These are phyloP conservation scores for Alternaria triticimaculans DNA, from an alignment of 2,329 filamentous ascomycete species.

Conservation along the genomic window DNA sequence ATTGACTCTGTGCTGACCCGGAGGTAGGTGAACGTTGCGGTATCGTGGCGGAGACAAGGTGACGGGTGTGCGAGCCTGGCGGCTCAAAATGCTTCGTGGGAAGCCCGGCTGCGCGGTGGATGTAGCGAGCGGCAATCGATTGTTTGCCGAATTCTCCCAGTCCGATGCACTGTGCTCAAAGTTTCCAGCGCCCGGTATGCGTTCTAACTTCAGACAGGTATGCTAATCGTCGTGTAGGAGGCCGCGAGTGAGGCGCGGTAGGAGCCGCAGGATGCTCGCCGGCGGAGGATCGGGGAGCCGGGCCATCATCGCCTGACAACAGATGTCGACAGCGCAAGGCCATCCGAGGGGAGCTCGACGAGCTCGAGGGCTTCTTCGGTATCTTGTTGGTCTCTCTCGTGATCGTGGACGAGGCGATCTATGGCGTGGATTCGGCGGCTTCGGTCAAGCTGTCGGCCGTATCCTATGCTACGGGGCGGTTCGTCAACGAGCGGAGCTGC, in stretches of 20 bases:
- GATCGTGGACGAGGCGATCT: background rate
- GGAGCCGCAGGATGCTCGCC: background rate
- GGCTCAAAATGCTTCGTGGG: background rate
- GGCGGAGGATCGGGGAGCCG: background rate
- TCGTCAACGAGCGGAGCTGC: no score
- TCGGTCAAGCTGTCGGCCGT: slow-evolving; percentile 3
- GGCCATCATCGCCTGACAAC: background rate
- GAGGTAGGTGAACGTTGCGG: background rate
- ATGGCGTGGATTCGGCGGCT: slow-evolving; percentile 2
- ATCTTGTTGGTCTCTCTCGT: background rate
- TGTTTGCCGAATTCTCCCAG: background rate
- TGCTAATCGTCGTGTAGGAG: background rate
- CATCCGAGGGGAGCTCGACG: background rate
- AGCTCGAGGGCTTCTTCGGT: background rate
- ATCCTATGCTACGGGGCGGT: background rate
- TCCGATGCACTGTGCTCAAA: background rate
- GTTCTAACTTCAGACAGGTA: background rate
- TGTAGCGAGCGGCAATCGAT: background rate
- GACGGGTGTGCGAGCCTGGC: background rate
- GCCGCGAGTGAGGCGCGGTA: background rate
- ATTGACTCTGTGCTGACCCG: background rate
- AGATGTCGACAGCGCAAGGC: background rate
- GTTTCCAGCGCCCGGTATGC: background rate
- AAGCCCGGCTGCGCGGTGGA: background rate
- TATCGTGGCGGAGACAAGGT: background rate